Conservation (phyloP, 352 stramenopile genomes). For the Blastocystis sp. region DNA sequence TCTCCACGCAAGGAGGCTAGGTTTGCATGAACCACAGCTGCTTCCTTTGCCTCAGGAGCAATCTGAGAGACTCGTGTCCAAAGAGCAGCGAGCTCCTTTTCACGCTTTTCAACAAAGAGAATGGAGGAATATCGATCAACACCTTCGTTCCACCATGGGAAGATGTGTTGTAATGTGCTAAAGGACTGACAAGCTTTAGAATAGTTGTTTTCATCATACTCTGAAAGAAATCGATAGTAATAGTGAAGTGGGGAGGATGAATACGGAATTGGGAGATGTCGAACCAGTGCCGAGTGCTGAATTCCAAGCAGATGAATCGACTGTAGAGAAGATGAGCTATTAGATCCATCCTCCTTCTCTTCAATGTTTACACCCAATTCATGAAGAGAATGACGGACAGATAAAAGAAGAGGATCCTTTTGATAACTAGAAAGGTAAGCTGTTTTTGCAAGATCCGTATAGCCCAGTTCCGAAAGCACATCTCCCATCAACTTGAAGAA, state of each 20-base stretch:
- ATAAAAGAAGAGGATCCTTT: background rate
- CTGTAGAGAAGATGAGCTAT: background rate
- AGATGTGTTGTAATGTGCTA: background rate
- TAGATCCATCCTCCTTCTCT: background rate
- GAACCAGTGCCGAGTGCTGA: background rate
- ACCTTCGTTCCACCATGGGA: slow-evolving; percentile 36
- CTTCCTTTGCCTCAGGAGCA: background rate
- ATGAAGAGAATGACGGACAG: background rate
- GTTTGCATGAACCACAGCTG: background rate
- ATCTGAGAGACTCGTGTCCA: background rate
- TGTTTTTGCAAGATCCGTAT: slow-evolving; percentile 35
- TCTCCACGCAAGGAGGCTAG: background rate
- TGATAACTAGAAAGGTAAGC: slow-evolving; percentile 23
- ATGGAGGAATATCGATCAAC: background rate
- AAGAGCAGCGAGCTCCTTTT: background rate
- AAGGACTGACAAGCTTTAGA: background rate
- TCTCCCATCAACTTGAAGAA: slow-evolving; percentile 23
- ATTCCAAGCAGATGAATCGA: background rate
- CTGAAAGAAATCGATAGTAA: slow-evolving; percentile 44
- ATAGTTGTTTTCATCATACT: slow-evolving; percentile 12
- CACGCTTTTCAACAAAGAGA: slow-evolving; percentile 34
- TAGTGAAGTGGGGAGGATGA: slow-evolving; percentile 23
- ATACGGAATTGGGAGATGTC: background rate
- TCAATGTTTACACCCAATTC: background rate
- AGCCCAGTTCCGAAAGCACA: background rate